These are phyloP conservation scores for Begonia peltatifolia DNA, from an alignment of 306 rosid genomes.

Conservation along the genomic window DNA sequence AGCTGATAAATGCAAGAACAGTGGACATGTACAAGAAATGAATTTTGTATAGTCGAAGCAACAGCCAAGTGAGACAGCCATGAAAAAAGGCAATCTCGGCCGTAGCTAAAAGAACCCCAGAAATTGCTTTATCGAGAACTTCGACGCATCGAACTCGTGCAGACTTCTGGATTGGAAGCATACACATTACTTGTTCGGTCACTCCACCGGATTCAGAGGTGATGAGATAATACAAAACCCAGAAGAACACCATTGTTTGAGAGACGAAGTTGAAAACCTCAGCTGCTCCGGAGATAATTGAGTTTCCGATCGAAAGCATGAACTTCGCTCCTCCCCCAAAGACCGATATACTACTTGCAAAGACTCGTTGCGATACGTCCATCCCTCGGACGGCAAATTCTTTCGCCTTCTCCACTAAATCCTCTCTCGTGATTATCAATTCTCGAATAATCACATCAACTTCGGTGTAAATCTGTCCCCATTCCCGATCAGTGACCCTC, in stretches of 20 bases:
- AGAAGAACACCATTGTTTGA: conserved; percentile 77
- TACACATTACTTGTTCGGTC: conserved; percentile 70
- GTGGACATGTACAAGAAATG: conserved; percentile 95
- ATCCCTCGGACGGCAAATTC: conserved; percentile 65
- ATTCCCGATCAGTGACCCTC: conserved; percentile 45
- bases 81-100: conserved; percentile 83
- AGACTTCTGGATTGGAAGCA: conserved; percentile 65
- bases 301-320: conserved; percentile 49
- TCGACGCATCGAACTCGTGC: conserved; percentile 74
- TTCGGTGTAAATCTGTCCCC: conserved; percentile 66
- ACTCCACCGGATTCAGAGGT: conserved; percentile 96
- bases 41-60: conserved; percentile 54
- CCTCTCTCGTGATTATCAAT: conserved; percentile 60
- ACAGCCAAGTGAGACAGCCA: conserved; percentile 90
- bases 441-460: conserved; percentile 52
- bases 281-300: conserved; percentile 82
- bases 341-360: conserved; percentile 53
- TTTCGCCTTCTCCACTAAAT: conserved; percentile 75
- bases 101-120: conserved; percentile 79
- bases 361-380: conserved; percentile 60
- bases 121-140: conserved; percentile 81
- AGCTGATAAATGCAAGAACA: conserved; percentile 59
- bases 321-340: conserved; percentile 61
- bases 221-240: conserved; percentile 86
- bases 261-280: conserved; percentile 88